A percentile compares a stretch with the other conserved stretches of the same genome.
Conservation (phyloP, 805 yeast genomes). For the Candida corydali region DNA sequence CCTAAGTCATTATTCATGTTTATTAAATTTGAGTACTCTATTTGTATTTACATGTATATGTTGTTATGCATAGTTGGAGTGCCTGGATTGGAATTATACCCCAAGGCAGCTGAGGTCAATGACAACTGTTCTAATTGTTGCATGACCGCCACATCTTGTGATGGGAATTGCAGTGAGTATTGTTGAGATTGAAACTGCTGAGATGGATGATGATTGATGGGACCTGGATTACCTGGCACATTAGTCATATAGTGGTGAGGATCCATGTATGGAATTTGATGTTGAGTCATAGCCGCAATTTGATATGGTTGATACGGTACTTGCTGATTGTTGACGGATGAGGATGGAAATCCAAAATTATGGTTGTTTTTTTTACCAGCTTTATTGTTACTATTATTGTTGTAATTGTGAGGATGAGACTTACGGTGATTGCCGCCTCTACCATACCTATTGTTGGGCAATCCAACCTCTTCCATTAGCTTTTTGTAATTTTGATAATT, state of each 20-base stretch:
- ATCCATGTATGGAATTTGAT: slow-evolving; percentile 6
- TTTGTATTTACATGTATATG: slow-evolving; percentile 17
- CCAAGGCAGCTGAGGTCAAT: slow-evolving; percentile 44
- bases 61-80: slow-evolving; percentile 28
- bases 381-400: slow-evolving; percentile 3
- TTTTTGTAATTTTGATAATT: slow-evolving; percentile 73
- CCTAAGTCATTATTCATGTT: too few relatives aligned
- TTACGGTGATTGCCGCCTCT: slow-evolving; percentile 21
- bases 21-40: neutral
- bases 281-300: slow-evolving; percentile 1
- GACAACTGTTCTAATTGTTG: slow-evolving; percentile 45
- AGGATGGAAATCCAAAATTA: neutral
- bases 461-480: slow-evolving; percentile 88
- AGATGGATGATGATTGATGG: neutral
- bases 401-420: slow-evolving; percentile 10
- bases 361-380: slow-evolving; percentile 3
- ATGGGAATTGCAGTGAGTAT: slow-evolving; percentile 15
- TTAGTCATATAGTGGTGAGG: slow-evolving; percentile 3
- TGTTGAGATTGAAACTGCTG: slow-evolving; percentile 12
- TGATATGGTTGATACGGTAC: slow-evolving; percentile 5
- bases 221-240: slow-evolving; percentile 4
- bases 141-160: slow-evolving; percentile 35
- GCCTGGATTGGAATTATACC: slow-evolving; percentile 42
- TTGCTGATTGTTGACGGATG: slow-evolving; percentile 3
- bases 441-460: slow-evolving; percentile 37